phyloP scores from a whole-genome alignment of 208 protist species.

The Acanthamoeba healyi region DNA sequence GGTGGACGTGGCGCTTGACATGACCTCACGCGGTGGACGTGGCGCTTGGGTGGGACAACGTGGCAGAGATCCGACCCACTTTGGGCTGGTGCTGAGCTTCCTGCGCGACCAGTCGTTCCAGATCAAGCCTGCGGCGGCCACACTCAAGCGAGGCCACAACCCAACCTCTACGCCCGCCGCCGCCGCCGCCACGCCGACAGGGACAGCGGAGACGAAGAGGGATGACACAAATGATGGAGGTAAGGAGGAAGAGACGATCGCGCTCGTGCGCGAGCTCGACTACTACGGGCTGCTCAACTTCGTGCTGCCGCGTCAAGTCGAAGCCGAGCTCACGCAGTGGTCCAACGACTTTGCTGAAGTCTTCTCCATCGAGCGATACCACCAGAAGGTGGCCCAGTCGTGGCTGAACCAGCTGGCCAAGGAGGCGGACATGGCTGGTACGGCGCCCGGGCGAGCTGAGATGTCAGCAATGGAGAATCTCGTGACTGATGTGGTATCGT shows the following conservation, averaged over 20 bases:
- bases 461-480: too few relatives aligned
- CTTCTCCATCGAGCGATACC: slow-evolving; percentile 51
- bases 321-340: slow-evolving; percentile 53
- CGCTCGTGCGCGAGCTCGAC: slow-evolving; percentile 55
- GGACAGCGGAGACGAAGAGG: neutral
- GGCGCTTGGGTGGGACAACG: too few relatives aligned
- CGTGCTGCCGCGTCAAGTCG: slow-evolving; percentile 25
- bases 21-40: too few relatives aligned
- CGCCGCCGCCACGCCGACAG: too few relatives aligned
- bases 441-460: too few relatives aligned
- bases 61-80: slow-evolving; percentile 38
- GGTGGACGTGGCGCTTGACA: too few relatives aligned
- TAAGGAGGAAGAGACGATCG: neutral
- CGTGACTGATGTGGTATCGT: too few relatives aligned
- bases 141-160: neutral
- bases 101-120: slow-evolving; percentile 29
- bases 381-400: slow-evolving; percentile 4
- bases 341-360: slow-evolving; percentile 38
- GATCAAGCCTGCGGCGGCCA: neutral
- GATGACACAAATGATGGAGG: too few relatives aligned
- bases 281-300: slow-evolving; percentile 70
- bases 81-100: slow-evolving; percentile 47
- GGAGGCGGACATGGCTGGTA: slow-evolving; percentile 39
- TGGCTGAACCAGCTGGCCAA: neutral
- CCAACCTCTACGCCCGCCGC: too few relatives aligned